Evolutionary conservation across 2,329 filamentous ascomycete species (phyloP).

Genomic region (Alternaria arborescens): DNA sequence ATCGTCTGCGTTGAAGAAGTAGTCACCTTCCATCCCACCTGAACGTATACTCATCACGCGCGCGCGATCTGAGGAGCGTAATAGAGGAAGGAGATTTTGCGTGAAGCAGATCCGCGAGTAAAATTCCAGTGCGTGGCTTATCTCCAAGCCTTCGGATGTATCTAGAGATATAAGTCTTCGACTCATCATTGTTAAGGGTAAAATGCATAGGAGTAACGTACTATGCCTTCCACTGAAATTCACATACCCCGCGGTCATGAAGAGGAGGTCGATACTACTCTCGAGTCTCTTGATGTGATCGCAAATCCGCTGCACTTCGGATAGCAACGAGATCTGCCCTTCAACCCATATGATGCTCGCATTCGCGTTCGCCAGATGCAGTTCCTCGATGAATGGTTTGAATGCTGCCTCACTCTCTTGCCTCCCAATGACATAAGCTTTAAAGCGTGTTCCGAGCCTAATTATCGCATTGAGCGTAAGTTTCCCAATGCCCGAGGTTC

Average conservation of each 20-base stretch:
- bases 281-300: conserved; percentile 16
- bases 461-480: conserved; percentile 40
- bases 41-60: conserved; percentile 49
- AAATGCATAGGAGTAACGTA: not conserved
- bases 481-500: conserved; percentile 59
- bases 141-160: conserved; percentile 54
- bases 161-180: conserved; percentile 3
- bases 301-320: conserved; percentile 54
- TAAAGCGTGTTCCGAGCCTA: conserved; percentile 43
- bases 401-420: conserved; percentile 45
- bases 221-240: not conserved
- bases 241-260: not conserved
- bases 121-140: conserved; percentile 48
- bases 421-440: conserved; percentile 57
- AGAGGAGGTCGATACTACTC: not conserved
- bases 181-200: not conserved
- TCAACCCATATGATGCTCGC: conserved; percentile 56
- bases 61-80: conserved; percentile 27
- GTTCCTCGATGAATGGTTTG: conserved; percentile 48
- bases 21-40: conserved; percentile 44
- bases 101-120: conserved; percentile 58
- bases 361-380: conserved; percentile 50
- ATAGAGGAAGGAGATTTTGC: conserved; percentile 53
- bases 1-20: conserved; percentile 45
- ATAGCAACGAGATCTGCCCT: conserved; percentile 57